These are phyloP conservation scores for Geranium incanum DNA, from an alignment of 441 rosid genomes.

Conservation along the genomic window DNA sequence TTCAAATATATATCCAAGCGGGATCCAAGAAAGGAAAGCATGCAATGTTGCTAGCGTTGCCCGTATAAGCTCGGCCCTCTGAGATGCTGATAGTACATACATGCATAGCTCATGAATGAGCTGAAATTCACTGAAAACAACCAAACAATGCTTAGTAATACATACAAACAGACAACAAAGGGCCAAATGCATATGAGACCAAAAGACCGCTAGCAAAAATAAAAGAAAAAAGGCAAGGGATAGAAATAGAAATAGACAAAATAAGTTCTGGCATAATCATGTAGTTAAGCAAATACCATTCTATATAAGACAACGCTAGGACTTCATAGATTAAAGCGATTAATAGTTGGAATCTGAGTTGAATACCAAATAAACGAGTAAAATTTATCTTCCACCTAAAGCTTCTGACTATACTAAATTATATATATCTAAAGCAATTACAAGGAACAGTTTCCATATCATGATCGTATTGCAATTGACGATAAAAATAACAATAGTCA, in stretches of 20 bases:
- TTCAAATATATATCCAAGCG: slow-evolving; percentile 97
- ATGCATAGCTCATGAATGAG: slow-evolving; percentile 99
- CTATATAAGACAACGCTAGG: too few relatives aligned
- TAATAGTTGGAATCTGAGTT: too few relatives aligned
- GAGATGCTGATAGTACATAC: slow-evolving; percentile 93
- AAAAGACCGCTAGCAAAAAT: not conserved
- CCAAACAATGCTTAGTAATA: slow-evolving; percentile 24
- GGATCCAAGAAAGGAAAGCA: slow-evolving; percentile 99
- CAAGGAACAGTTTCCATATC: too few relatives aligned
- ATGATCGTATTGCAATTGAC: too few relatives aligned
- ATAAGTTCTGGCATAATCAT: not conserved
- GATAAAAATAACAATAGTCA: too few relatives aligned
- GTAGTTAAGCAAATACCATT: too few relatives aligned
- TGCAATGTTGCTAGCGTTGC: slow-evolving; percentile 93
- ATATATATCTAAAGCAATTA: too few relatives aligned
- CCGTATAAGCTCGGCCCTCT: slow-evolving; percentile 88
- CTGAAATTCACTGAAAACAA: slow-evolving; percentile 81
- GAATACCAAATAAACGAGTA: too few relatives aligned
- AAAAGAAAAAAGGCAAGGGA: not conserved
- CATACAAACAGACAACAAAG: slow-evolving; percentile 13
- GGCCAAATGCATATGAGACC: not conserved
- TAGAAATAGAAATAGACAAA: not conserved
- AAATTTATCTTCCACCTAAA: too few relatives aligned
- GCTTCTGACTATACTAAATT: too few relatives aligned
- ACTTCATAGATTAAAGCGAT: too few relatives aligned